Percentiles rank a stretch among this genome's conserved stretches.
Conservation (phyloP, 306 rosid genomes). For the Hylodesmum podocarpum region DNA sequence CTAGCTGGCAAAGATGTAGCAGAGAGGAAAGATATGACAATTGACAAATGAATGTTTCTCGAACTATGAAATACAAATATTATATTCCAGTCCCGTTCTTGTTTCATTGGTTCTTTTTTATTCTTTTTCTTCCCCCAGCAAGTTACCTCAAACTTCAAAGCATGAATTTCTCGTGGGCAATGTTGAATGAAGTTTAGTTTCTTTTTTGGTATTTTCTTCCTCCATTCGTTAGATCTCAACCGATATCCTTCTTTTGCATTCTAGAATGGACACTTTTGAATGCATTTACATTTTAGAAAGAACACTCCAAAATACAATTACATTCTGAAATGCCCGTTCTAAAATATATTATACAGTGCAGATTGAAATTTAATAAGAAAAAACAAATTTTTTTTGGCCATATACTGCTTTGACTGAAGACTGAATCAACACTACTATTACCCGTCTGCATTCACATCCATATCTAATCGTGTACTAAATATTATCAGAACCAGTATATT, state of each 20-base stretch:
- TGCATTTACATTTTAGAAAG: no score
- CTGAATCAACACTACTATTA: background rate
- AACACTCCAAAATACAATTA: no score
- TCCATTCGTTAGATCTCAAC: no score
- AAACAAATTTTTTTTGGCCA: background rate
- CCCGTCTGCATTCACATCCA: background rate
- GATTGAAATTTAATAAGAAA: no score
- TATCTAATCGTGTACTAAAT: background rate
- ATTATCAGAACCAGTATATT: background rate
- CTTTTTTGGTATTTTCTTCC: no score
- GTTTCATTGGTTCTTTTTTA: background rate
- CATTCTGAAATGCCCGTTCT: no score
- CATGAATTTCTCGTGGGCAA: background rate
- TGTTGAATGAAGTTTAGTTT: background rate
- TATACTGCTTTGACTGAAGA: background rate
- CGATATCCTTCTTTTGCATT: no score
- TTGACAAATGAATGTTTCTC: background rate
- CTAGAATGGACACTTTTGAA: no score
- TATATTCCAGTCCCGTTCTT: background rate
- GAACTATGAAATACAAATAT: slow-evolving; percentile 15
- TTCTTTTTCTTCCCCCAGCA: background rate
- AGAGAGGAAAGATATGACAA: background rate
- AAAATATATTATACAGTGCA: no score
- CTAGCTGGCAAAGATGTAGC: slow-evolving; percentile 37
- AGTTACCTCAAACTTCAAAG: background rate